phyloP scores from a whole-genome alignment of 352 stramenopile genomes.

The Pythium sp. region DNA sequence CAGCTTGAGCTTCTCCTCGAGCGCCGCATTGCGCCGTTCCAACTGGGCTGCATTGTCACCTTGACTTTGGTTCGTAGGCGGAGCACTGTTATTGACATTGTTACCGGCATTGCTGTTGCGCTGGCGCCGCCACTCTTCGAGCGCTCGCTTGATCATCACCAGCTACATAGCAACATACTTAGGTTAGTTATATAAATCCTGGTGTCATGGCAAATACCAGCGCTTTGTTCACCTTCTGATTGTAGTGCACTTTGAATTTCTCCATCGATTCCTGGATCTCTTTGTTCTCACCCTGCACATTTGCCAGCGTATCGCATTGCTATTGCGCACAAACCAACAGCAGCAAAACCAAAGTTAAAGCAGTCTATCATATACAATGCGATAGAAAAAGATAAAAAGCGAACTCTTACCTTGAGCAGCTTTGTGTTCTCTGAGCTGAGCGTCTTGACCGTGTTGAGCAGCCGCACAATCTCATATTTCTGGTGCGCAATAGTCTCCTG shows the following conservation, averaged over 20 bases:
- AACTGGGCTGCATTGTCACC: neutral
- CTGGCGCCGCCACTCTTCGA: constrained; percentile 86
- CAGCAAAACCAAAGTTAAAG: neutral
- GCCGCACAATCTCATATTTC: constrained; percentile 78
- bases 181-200: neutral
- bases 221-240: constrained; percentile 63
- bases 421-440: constrained; percentile 84
- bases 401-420: constrained; percentile 60
- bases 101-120: constrained; percentile 33
- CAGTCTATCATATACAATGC: neutral
- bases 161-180: constrained; percentile 33
- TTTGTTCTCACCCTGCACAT: constrained; percentile 71
- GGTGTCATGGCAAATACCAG: neutral
- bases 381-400: neutral
- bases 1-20: constrained; percentile 38
- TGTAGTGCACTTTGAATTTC: constrained; percentile 84
- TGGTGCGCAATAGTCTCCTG: constrained; percentile 63
- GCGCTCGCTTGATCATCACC: constrained; percentile 85
- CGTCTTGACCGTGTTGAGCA: constrained; percentile 83
- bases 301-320: constrained; percentile 77
- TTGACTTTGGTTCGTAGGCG: neutral
- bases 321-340: constrained; percentile 17
- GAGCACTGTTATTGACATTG: neutral
- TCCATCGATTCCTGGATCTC: constrained; percentile 83
- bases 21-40: constrained; percentile 12